Percentiles rank a stretch among this genome's conserved stretches.
Evolutionary conservation across 805 yeast species (phyloP).

Genomic region (Kluyveromyces dobzhanskii): DNA sequence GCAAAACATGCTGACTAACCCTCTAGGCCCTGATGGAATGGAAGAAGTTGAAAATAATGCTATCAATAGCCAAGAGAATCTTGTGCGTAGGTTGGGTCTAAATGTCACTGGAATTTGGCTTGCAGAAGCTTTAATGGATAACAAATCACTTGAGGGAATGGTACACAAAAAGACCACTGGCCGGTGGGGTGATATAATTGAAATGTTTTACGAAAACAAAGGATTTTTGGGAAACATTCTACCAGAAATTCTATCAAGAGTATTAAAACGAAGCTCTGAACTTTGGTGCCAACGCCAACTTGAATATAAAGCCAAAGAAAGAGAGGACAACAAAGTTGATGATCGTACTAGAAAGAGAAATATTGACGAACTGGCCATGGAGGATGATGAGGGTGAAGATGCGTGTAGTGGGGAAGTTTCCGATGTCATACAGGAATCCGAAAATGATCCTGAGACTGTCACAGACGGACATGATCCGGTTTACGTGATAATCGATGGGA

Average conservation of each 20-base stretch:
- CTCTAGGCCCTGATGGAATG: constrained; percentile 27
- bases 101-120: constrained; percentile 8
- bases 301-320: constrained; percentile 16
- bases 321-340: constrained; percentile 26
- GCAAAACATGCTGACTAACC: constrained; percentile 25
- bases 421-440: neutral
- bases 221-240: constrained; percentile 31
- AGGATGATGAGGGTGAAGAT: constrained; percentile 20
- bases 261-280: constrained; percentile 42
- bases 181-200: constrained; percentile 58
- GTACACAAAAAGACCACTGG: constrained; percentile 42
- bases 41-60: constrained; percentile 28
- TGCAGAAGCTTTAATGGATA: constrained; percentile 26
- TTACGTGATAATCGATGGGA: constrained; percentile 64
- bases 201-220: constrained; percentile 41
- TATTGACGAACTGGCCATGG: constrained; percentile 14
- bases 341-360: constrained; percentile 20
- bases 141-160: constrained; percentile 25
- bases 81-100: constrained; percentile 3
- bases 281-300: constrained; percentile 21
- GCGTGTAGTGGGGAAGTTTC: neutral
- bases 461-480: constrained; percentile 40
- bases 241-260: constrained; percentile 37
- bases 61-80: constrained; percentile 22
- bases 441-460: constrained; percentile 6